Evolutionary conservation across 306 rosid species (phyloP).

Genomic region (Begonia masoniana): DNA sequence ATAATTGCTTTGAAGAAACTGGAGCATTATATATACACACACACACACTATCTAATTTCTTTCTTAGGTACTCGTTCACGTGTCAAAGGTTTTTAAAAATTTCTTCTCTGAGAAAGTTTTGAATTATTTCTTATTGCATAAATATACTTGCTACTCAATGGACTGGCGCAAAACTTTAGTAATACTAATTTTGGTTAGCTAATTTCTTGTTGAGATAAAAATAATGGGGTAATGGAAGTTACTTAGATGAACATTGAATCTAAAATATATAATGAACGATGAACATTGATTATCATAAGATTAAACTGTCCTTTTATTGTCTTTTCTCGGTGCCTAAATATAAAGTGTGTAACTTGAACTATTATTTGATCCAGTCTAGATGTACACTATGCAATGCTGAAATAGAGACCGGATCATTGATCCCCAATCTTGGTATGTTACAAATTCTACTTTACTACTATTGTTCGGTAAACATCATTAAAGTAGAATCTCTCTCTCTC

Average conservation of each 20-base stretch:
- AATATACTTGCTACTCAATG: background rate
- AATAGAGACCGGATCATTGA: slow-evolving; percentile 57
- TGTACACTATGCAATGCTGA: slow-evolving; percentile 77
- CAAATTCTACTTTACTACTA: no score
- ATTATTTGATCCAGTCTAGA: slow-evolving; percentile 64
- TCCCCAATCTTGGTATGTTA: slow-evolving; percentile 68
- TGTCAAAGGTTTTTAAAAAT: no score
- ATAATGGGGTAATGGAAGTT: no score
- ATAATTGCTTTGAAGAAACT: no score
- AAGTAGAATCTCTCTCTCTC: slow-evolving; percentile 1
- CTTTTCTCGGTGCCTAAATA: slow-evolving; percentile 16
- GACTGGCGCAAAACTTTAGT: no score
- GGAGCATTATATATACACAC: no score
- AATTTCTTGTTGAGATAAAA: no score
- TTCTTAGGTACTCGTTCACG: no score
- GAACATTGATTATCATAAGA: slow-evolving; percentile 3
- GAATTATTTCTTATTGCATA: background rate
- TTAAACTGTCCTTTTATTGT: slow-evolving; percentile 10
- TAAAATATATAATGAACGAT: background rate
- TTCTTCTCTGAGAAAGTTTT: background rate
- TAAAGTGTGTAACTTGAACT: slow-evolving; percentile 29
- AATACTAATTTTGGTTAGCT: no score
- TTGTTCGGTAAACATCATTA: no score
- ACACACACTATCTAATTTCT: no score
- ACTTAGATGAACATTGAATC: slow-evolving; percentile 1